phyloP scores from a whole-genome alignment of 129 eudicot genomes.

The Lonicera japonica region DNA sequence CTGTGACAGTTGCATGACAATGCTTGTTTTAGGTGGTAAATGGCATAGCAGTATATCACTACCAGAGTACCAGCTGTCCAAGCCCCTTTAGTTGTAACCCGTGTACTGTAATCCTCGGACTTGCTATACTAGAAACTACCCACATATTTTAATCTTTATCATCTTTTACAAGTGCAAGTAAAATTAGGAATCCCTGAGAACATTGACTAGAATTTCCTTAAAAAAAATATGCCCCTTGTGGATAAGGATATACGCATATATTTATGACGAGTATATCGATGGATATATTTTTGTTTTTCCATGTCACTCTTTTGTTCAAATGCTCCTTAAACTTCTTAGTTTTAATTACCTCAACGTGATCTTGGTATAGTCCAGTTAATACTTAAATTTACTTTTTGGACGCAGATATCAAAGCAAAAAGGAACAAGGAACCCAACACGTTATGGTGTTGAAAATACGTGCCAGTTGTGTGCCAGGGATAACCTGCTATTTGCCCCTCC shows the following conservation, averaged over 20 bases:
- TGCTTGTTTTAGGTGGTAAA: no score
- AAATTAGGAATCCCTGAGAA: background rate
- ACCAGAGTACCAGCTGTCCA: no score
- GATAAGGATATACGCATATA: no score
- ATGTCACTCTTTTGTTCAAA: background rate
- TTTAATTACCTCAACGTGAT: background rate
- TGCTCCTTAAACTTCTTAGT: background rate
- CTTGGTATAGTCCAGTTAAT: background rate
- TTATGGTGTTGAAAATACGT: constrained; percentile 35
- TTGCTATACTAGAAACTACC: no score
- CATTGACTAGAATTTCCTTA: background rate
- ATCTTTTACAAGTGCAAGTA: no score
- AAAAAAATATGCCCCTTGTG: no score
- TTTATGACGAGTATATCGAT: no score
- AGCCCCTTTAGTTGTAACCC: no score
- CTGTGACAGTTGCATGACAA: no score
- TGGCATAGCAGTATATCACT: no score
- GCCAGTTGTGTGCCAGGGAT: constrained; percentile 61
- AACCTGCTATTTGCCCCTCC: constrained; percentile 50
- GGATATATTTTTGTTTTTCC: background rate
- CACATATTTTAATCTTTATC: no score
- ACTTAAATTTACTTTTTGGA: background rate
- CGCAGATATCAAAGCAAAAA: constrained; percentile 20
- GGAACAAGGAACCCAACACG: constrained; percentile 19
- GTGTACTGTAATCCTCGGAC: no score